Base-by-base conservation (phyloP, 768 basidiomycete species). In the Serendipita indica region DNA sequence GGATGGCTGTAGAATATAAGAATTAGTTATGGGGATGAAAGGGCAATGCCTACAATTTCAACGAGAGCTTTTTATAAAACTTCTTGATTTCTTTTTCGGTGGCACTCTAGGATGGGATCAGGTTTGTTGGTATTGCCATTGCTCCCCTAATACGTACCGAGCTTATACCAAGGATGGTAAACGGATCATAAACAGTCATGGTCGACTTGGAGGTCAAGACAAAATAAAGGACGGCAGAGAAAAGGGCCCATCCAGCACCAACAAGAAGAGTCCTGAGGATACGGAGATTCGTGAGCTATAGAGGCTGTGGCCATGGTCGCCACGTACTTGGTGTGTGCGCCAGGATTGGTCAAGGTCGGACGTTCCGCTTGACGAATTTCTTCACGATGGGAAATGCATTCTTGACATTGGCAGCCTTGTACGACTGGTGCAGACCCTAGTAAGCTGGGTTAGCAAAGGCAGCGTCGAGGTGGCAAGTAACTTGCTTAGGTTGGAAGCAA, bases 81-180 rank as follows among this genome's bases (percentile, higher is more conserved):
- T 88, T 84, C 71, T 97, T 99, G 70, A 99, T 93, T 37, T 90
- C 88, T 70, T 93, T 92, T 66, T 93, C 86, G 2, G 82, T 73
- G 2, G 76, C 67, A 25, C 79, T 78, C 85, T 90, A 64, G 1
- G 30, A 63, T 16, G 39, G 6, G 33, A 45, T 46, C 22, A 35
- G 64, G 13, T 59, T 46, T 41, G 20, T 46, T n/a, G 27, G 7
- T 22, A 59, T 37, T 20, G 34, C n/a, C 12, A 1, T 37, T n/a
- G 20, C 3, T 22, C 62, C 58, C 18, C 43, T 30, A 35, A 20
- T 16, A 76, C 82, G 62, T 64, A 89, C 89, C 12, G 76, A 66
- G 3, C 70, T 71, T 60, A 97, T 79, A 16, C 86, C 92, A 25
- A 99, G 75, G 65, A 98, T 94, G 63, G 91, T 85, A 65, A 93